These are phyloP conservation scores for Gossypium thurberi DNA, from an alignment of 345 rosid species.

Conservation along the genomic window DNA sequence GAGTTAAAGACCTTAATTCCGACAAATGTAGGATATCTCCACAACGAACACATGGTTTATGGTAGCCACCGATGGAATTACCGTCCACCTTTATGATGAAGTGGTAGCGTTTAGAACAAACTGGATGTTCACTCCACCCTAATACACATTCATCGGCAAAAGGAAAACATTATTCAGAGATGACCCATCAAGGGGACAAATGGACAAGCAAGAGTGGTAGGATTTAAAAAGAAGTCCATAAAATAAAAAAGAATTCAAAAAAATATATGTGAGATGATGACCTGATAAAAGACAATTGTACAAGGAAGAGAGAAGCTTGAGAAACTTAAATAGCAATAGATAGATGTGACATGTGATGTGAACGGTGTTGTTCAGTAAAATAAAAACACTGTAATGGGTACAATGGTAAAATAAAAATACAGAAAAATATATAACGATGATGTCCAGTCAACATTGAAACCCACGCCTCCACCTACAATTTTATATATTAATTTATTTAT, in stretches of 20 bases:
- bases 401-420: neutral
- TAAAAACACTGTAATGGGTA: neutral
- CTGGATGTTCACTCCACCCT: constrained; percentile 78
- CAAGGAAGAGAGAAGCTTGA: neutral
- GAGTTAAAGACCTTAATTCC: constrained; percentile 41
- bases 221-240: neutral
- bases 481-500: neutral
- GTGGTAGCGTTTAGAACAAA: constrained; percentile 61
- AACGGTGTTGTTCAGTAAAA: neutral
- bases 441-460: neutral
- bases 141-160: neutral
- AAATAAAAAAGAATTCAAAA: neutral
- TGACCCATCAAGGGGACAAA: neutral
- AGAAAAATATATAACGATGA: neutral
- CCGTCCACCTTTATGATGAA: constrained; percentile 61
- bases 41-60: constrained; percentile 49
- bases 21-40: constrained; percentile 43
- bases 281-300: neutral
- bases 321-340: neutral
- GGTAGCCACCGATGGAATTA: constrained; percentile 44
- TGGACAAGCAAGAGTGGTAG: neutral
- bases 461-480: neutral
- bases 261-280: neutral
- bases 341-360: neutral
- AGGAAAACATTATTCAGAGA: neutral